phyloP scores from a whole-genome alignment of 108 stramenopile genomes.

The Asterionellopsis glacialis region DNA sequence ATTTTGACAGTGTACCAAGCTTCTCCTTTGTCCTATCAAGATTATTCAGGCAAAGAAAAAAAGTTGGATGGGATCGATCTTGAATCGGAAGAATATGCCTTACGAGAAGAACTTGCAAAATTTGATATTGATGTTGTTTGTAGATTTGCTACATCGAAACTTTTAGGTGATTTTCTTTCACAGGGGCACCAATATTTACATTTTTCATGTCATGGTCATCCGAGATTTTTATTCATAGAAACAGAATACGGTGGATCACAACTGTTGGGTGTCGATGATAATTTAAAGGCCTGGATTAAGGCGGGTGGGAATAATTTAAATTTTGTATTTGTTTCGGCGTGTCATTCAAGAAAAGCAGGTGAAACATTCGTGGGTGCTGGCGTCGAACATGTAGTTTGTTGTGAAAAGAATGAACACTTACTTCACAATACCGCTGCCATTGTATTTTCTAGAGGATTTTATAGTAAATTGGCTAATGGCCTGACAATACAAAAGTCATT shows the following conservation, averaged over 20 bases:
- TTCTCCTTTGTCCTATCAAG: neutral
- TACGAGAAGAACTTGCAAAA: neutral
- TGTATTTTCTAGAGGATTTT: constrained; percentile 79
- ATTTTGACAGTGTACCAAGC: neutral
- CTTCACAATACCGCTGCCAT: constrained; percentile 79
- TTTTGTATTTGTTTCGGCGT: constrained; percentile 87
- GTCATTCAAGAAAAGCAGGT: constrained; percentile 78
- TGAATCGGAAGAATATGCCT: neutral
- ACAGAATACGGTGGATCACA: neutral
- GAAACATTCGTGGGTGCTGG: constrained; percentile 88
- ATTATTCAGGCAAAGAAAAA: neutral
- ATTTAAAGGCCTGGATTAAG: neutral
- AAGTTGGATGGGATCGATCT: neutral
- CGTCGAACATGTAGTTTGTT: constrained; percentile 93
- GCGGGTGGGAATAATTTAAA: neutral
- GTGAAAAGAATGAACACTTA: constrained; percentile 59
- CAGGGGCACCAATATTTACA: neutral
- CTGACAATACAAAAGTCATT: constrained; percentile 79
- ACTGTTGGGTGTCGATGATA: neutral
- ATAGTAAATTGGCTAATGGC: constrained; percentile 67
- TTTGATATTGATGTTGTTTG: neutral
- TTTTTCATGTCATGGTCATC: constrained; percentile 3
- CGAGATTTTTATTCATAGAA: neutral
- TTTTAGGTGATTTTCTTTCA: neutral
- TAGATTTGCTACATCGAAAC: neutral